Base-by-base conservation (phyloP, 257 asterid species). In the Solanum pennellii region DNA sequence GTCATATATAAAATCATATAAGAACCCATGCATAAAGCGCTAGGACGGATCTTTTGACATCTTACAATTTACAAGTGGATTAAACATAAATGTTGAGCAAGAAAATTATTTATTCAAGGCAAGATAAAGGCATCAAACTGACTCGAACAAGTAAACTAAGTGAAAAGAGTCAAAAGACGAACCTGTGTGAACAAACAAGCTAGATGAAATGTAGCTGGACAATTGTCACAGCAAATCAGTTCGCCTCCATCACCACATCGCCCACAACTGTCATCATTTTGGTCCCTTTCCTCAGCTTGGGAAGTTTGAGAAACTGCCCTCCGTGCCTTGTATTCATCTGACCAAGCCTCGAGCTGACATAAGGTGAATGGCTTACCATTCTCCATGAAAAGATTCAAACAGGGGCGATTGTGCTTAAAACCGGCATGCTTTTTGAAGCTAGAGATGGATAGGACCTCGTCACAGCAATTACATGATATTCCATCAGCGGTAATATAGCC, bases 341-440 rank as follows among this genome's bases (percentile, higher is more conserved):
- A 96, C 99, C 99, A 97, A 62, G 99, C 99, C 94, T 95, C 98
- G 41, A 96, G 98, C 93, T 95, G 97, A 91, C 99, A 94, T 86
- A 92, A 87, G 87, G 96, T 89, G 90, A 95, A 91, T 65, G 99
- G 94, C 91, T 94, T 96, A 86, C 98, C 98, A 20, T 95, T 94
- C 86, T 93, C 98, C 95, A 95, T 87, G 91, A 93, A 93, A 86
- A 97, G 96, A 91, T 97, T 93, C 88, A 87, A 71, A 74, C 98
- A 95, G 23, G 98, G 96, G 83, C 90, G 89, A 90, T 87, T 91
- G 39, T 77, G 88, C 90, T 68, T 90, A 88, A 91, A 93, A 90
- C 96, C 98, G 88, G 96, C 93, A 91, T 97, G 99, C 88, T 49
- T 86, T 91, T 94, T 93, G 90, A 97, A 96, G 90, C 91, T 92